Percentiles rank a stretch among this genome's conserved stretches.
Evolutionary conservation across 139 green algal species (phyloP).

Genomic region (Chlorella vulgaris): DNA sequence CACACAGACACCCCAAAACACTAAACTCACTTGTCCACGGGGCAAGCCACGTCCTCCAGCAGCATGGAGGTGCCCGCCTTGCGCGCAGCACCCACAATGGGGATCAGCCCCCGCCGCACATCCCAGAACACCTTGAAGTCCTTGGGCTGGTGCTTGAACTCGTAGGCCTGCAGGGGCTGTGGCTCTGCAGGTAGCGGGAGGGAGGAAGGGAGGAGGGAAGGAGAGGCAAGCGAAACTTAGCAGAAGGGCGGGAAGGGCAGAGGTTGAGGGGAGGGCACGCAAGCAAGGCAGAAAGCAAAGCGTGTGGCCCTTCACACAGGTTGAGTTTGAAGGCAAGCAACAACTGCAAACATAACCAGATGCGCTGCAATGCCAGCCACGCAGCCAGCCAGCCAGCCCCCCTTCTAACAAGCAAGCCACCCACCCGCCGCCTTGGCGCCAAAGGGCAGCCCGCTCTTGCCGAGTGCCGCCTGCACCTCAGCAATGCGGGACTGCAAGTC

Average conservation of each 20-base stretch:
- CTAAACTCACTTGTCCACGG: slow-evolving; percentile 78
- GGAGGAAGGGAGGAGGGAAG: background rate
- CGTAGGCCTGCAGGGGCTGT: slow-evolving; percentile 72
- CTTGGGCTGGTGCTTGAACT: slow-evolving; percentile 83
- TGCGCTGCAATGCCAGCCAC: too few species aligned
- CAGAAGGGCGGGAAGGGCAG: too few species aligned
- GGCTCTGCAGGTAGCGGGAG: slow-evolving; percentile 33
- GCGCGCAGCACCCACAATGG: slow-evolving; percentile 92
- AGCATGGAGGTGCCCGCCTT: slow-evolving; percentile 94
- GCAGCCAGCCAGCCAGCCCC: too few species aligned
- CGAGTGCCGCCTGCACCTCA: slow-evolving; percentile 63
- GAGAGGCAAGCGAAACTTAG: background rate
- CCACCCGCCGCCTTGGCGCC: slow-evolving; percentile 61
- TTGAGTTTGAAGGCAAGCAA: too few species aligned
- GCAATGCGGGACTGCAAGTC: slow-evolving; percentile 70
- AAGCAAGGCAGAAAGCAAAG: too few species aligned
- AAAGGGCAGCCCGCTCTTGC: slow-evolving; percentile 67
- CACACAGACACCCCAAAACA: background rate
- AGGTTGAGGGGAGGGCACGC: too few species aligned
- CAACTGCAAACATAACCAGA: too few species aligned
- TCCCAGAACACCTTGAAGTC: slow-evolving; percentile 94
- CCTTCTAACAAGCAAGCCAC: too few species aligned
- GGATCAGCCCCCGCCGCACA: slow-evolving; percentile 96
- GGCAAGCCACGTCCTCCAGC: slow-evolving; percentile 98
- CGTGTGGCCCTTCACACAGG: too few species aligned